Conservation (phyloP, 2,329 filamentous ascomycete genomes). For the Elsinoe fawcettii region DNA sequence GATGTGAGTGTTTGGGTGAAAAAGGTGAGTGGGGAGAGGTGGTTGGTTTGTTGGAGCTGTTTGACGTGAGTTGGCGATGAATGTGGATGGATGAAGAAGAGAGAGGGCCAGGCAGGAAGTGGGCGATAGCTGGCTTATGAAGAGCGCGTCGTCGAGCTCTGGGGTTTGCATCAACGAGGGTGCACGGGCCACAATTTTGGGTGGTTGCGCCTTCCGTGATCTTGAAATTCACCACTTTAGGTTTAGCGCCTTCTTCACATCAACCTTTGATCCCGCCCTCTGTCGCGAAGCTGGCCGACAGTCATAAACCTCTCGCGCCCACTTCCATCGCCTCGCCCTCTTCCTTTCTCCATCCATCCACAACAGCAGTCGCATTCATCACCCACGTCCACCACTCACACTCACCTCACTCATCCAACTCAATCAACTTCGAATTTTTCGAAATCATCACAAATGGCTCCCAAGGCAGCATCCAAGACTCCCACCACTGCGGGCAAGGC, state of each 20-base stretch:
- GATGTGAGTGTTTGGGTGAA: constrained; percentile 39
- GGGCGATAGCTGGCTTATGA: constrained; percentile 29
- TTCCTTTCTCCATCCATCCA: constrained; percentile 32
- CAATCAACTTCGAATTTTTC: constrained; percentile 25
- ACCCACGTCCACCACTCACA: constrained; percentile 25
- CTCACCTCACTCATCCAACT: constrained; percentile 29
- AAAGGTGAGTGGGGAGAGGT: constrained; percentile 31
- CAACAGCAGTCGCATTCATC: constrained; percentile 28
- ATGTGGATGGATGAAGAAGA: constrained; percentile 26
- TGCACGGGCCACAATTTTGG: constrained; percentile 12
- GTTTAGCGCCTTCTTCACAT: constrained; percentile 18
- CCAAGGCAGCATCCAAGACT: constrained; percentile 98
- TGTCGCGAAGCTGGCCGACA: background rate
- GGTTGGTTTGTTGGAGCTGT: constrained; percentile 25
- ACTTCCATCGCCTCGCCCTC: constrained; percentile 35
- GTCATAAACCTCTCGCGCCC: constrained; percentile 25
- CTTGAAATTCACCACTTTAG: background rate
- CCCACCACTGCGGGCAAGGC: constrained; percentile 90
- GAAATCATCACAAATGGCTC: constrained; percentile 63
- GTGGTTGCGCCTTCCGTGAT: background rate
- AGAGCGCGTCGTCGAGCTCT: constrained; percentile 23
- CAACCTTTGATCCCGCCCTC: background rate
- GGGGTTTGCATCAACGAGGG: constrained; percentile 14
- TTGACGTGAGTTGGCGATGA: constrained; percentile 24
- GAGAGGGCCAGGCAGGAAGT: constrained; percentile 14